phyloP scores from a whole-genome alignment of 176 grass and related monocot genomes.

The Neostapfia colusana region DNA sequence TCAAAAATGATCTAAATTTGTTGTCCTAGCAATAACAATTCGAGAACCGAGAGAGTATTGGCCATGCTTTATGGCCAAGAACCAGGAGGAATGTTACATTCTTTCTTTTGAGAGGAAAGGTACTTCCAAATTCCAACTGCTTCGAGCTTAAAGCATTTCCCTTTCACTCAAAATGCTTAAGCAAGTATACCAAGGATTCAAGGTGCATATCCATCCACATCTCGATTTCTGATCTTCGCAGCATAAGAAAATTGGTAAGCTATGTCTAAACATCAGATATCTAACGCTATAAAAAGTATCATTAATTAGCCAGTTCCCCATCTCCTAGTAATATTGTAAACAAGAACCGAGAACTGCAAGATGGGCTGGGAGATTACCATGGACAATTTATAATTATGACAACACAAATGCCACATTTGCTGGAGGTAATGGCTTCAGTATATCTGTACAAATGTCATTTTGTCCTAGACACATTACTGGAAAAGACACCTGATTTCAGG shows the following conservation, averaged over 20 bases:
- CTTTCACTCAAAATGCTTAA: not conserved
- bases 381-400: not conserved
- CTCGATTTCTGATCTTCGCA: not conserved
- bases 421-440: not conserved
- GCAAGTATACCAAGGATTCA: not conserved
- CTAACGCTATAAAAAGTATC: not conserved
- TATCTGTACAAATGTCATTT: slow-evolving; percentile 22
- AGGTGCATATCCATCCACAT: not conserved
- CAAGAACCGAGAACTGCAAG: not conserved
- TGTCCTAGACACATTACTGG: not conserved
- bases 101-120: not conserved
- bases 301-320: not conserved
- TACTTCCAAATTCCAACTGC: not conserved
- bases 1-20: too few relatives aligned
- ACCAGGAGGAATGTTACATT: not conserved
- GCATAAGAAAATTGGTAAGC: not conserved
- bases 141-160: not conserved
- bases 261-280: not conserved
- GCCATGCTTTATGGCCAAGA: not conserved
- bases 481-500: not conserved
- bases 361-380: not conserved
- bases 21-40: too few relatives aligned
- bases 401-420: not conserved
- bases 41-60: too few relatives aligned
- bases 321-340: not conserved